These are phyloP conservation scores for Chaetomiaceae sp. DNA, from an alignment of 2,329 filamentous ascomycete species.

Conservation along the genomic window DNA sequence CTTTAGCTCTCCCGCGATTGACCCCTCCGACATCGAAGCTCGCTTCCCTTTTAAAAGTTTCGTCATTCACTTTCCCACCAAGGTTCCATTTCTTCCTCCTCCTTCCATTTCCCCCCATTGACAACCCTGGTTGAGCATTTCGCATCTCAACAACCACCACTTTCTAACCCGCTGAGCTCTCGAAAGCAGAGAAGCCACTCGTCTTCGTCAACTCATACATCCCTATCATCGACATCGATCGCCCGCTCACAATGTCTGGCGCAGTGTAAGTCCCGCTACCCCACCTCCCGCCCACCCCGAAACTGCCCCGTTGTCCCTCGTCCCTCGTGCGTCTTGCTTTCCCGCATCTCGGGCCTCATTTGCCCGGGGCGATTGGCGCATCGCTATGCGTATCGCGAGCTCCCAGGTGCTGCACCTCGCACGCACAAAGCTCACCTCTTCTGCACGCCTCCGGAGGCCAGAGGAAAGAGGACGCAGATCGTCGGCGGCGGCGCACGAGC, in stretches of 20 bases:
- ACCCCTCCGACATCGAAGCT: conserved; percentile 26
- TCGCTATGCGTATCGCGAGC: conserved; percentile 17
- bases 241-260: conserved; percentile 52
- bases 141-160: conserved; percentile 13
- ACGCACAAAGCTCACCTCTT: neutral
- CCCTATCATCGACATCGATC: neutral
- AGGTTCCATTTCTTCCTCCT: conserved; percentile 19
- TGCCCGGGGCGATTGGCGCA: neutral
- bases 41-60: conserved; percentile 26
- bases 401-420: neutral
- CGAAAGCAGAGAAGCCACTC: conserved; percentile 10
- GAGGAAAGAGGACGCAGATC: too few relatives aligned
- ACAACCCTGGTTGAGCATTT: conserved; percentile 22
- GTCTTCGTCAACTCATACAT: neutral
- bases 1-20: conserved; percentile 16
- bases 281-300: conserved; percentile 12
- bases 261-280: conserved; percentile 56
- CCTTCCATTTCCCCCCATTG: conserved; percentile 20
- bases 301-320: too few relatives aligned
- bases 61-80: conserved; percentile 24
- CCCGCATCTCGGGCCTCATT: conserved; percentile 11
- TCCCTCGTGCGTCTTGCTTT: neutral
- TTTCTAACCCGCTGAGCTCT: conserved; percentile 8
- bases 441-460: too few relatives aligned
- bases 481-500: neutral